Evolutionary conservation across 2,329 filamentous ascomycete species (phyloP).

Genomic region (Sporothrix brunneoviolacea): DNA sequence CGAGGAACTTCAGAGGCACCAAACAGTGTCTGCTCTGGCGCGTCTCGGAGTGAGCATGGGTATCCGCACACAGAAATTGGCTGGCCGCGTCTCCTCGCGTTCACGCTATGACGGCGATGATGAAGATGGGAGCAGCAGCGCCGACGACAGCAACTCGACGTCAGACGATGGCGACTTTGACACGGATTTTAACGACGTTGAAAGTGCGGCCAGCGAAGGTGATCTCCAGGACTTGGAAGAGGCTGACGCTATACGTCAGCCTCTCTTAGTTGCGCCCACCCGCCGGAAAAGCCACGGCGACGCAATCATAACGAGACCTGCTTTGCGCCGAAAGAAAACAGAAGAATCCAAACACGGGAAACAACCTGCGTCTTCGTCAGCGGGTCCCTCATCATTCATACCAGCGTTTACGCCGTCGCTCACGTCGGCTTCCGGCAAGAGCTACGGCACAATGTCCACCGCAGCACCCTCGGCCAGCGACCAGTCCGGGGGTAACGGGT

Average conservation of each 20-base stretch:
- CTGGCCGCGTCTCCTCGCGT: slow-evolving; percentile 42
- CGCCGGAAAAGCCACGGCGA: slow-evolving; percentile 37
- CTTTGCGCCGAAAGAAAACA: slow-evolving; percentile 21
- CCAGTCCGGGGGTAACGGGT: not conserved
- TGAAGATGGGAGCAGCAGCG: slow-evolving; percentile 22
- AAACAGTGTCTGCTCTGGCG: slow-evolving; percentile 44
- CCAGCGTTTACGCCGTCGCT: slow-evolving; percentile 7
- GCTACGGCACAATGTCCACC: slow-evolving; percentile 22
- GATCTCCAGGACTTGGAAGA: slow-evolving; percentile 31
- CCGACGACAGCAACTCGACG: slow-evolving; percentile 19
- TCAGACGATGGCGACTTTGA: slow-evolving; percentile 21
- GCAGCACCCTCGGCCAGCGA: not conserved
- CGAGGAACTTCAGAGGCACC: slow-evolving; percentile 54
- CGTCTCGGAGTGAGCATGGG: slow-evolving; percentile 61
- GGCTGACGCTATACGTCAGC: slow-evolving; percentile 22
- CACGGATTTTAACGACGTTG: slow-evolving; percentile 31
- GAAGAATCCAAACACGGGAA: slow-evolving; percentile 12
- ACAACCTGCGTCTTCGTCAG: not conserved
- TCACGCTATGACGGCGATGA: slow-evolving; percentile 30
- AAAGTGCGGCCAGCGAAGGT: slow-evolving; percentile 35
- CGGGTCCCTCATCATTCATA: slow-evolving; percentile 1
- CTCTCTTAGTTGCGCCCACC: slow-evolving; percentile 4
- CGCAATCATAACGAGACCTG: slow-evolving; percentile 25
- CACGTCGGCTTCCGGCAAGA: slow-evolving; percentile 10
- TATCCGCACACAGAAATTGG: slow-evolving; percentile 68